These are phyloP conservation scores for Aspergillus flavus DNA, from an alignment of 2,329 filamentous ascomycete species.

Conservation along the genomic window DNA sequence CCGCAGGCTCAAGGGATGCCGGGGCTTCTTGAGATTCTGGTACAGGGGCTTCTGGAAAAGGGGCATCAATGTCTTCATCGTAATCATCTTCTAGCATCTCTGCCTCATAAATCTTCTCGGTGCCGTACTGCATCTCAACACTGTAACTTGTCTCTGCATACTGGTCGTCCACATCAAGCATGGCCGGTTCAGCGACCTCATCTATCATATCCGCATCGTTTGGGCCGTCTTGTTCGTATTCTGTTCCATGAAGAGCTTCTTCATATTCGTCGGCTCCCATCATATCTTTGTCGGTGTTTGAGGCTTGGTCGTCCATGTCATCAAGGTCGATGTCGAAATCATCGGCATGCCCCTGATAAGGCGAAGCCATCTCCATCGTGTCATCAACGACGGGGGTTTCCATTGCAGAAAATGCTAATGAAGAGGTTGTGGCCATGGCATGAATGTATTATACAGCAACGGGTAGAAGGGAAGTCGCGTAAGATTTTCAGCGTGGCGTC, in stretches of 20 bases:
- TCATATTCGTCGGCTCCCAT: conserved; percentile 44
- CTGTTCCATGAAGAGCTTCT: conserved; percentile 33
- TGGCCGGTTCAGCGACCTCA: conserved; percentile 44
- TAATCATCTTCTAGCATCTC: conserved; percentile 46
- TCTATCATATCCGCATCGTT: conserved; percentile 53
- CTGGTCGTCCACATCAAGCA: conserved; percentile 39
- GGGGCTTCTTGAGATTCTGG: conserved; percentile 7
- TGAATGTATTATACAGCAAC: conserved; percentile 19
- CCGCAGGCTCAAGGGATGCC: conserved; percentile 9
- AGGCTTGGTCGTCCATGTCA: conserved; percentile 57
- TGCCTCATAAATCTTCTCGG: conserved; percentile 37
- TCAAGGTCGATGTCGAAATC: conserved; percentile 64
- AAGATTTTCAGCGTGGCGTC: conserved; percentile 25
- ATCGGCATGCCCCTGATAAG: conserved; percentile 48
- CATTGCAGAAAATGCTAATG: conserved; percentile 37
- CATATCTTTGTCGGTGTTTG: conserved; percentile 57
- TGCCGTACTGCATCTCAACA: conserved; percentile 34
- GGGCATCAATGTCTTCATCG: conserved; percentile 37
- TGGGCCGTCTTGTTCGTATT: conserved; percentile 32
- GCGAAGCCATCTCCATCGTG: conserved; percentile 47
- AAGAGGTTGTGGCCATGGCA: conserved; percentile 39
- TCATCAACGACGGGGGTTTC: conserved; percentile 44
- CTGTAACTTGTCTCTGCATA: conserved; percentile 30
- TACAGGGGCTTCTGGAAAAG: conserved; percentile 23
- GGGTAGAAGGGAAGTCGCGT: conserved; percentile 17